These are phyloP conservation scores for Cordyceps farinosa DNA, from an alignment of 2,329 filamentous ascomycete genomes.

Conservation along the genomic window DNA sequence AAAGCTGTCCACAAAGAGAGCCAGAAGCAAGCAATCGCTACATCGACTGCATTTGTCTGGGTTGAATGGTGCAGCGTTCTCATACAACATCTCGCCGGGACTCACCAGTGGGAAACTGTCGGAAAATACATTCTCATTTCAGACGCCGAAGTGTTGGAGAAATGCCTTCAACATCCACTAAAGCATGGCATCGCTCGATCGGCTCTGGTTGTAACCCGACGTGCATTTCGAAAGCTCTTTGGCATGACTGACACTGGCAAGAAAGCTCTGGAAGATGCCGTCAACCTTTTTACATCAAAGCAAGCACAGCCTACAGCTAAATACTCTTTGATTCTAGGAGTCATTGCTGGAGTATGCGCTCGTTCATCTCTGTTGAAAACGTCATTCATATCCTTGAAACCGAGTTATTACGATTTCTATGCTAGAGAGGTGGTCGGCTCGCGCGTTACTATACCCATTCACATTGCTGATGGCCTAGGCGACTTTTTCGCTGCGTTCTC, in stretches of 20 bases:
- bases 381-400: conserved; percentile 61
- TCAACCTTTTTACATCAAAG: conserved; percentile 68
- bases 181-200: conserved; percentile 67
- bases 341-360: conserved; percentile 81
- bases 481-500: conserved; percentile 83
- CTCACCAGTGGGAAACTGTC: conserved; percentile 60
- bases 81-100: conserved; percentile 65
- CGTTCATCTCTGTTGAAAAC: conserved; percentile 63
- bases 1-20: conserved; percentile 67
- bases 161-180: conserved; percentile 64
- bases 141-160: conserved; percentile 72
- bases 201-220: conserved; percentile 72
- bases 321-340: conserved; percentile 75
- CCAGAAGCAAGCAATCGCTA: conserved; percentile 71
- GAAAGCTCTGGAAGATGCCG: conserved; percentile 58
- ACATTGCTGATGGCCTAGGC: conserved; percentile 67
- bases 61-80: conserved; percentile 85
- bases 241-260: conserved; percentile 52
- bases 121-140: conserved; percentile 63
- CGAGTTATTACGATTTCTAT: conserved; percentile 77
- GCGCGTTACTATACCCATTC: conserved; percentile 63
- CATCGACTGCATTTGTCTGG: conserved; percentile 79
- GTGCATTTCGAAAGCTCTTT: conserved; percentile 74
- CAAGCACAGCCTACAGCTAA: conserved; percentile 58
- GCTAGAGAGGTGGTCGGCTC: conserved; percentile 81